Evolutionary conservation across 2,329 filamentous ascomycete genomes (phyloP).

Genomic region (Fonsecaea multimorphosa): DNA sequence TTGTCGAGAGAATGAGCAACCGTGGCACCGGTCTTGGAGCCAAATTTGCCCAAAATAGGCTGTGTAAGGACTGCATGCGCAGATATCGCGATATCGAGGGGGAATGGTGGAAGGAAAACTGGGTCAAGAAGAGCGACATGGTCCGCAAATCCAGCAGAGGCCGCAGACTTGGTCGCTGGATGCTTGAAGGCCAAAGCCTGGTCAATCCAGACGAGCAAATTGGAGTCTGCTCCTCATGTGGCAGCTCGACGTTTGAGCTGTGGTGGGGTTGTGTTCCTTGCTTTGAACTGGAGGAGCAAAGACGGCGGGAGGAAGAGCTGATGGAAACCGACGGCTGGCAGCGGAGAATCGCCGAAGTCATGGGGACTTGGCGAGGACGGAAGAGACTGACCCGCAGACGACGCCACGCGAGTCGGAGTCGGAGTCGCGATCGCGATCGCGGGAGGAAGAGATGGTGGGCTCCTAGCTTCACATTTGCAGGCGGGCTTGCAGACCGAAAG

Average conservation of each 20-base stretch:
- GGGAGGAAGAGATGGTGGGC: constrained; percentile 10
- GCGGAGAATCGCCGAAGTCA: constrained; percentile 32
- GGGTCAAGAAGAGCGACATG: constrained; percentile 30
- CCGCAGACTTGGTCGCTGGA: constrained; percentile 25
- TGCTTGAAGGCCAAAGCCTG: constrained; percentile 26
- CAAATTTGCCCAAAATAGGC: constrained; percentile 26
- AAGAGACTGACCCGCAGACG: constrained; percentile 27
- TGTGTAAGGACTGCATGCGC: constrained; percentile 38
- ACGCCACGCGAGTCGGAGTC: constrained; percentile 9
- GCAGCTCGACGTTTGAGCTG: constrained; percentile 27
- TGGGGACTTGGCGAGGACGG: constrained; percentile 33
- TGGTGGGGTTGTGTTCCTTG: constrained; percentile 36
- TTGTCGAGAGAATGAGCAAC: constrained; percentile 37
- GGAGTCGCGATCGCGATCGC: too few species aligned
- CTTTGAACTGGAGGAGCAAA: constrained; percentile 32
- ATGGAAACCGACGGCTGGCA: constrained; percentile 16
- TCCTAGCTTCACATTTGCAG: constrained; percentile 16
- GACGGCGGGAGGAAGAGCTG: constrained; percentile 26
- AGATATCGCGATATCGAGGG: constrained; percentile 33
- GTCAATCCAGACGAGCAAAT: constrained; percentile 32
- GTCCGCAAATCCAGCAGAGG: constrained; percentile 18
- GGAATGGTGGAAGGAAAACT: constrained; percentile 36
- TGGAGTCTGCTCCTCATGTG: constrained; percentile 32
- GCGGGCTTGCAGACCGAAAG: constrained; percentile 22
- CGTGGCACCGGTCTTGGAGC: constrained; percentile 32